These are phyloP conservation scores for Daldinia sp. DNA, from an alignment of 2,329 filamentous ascomycete species.

Conservation along the genomic window DNA sequence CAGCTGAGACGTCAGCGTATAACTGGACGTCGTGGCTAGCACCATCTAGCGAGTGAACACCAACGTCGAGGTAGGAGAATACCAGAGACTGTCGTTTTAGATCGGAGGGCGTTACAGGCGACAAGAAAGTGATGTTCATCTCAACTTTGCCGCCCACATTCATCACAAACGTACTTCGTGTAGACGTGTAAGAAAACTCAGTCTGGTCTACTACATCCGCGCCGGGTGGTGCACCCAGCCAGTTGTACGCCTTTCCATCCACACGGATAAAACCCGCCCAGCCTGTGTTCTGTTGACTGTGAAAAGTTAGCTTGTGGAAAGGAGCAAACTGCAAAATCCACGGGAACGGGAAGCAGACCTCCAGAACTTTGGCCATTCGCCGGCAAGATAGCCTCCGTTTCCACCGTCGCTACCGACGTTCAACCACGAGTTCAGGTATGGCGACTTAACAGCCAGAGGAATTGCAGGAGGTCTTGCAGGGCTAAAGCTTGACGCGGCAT, in stretches of 20 bases:
- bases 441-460: slow-evolving; percentile 79
- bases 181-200: slow-evolving; percentile 77
- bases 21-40: slow-evolving; percentile 73
- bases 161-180: slow-evolving; percentile 76
- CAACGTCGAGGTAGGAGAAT: slow-evolving; percentile 77
- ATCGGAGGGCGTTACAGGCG: slow-evolving; percentile 76
- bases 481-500: slow-evolving; percentile 66
- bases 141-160: slow-evolving; percentile 70
- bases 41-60: slow-evolving; percentile 72
- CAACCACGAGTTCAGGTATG: slow-evolving; percentile 80
- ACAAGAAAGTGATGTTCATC: slow-evolving; percentile 77
- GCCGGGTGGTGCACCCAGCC: slow-evolving; percentile 71
- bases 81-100: slow-evolving; percentile 74
- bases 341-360: slow-evolving; percentile 26
- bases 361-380: slow-evolving; percentile 67
- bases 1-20: slow-evolving; percentile 79
- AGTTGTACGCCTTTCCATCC: slow-evolving; percentile 72
- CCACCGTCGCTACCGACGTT: slow-evolving; percentile 70
- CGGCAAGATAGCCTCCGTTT: slow-evolving; percentile 75
- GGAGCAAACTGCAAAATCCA: not conserved
- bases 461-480: slow-evolving; percentile 75
- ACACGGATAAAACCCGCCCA: slow-evolving; percentile 79
- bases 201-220: slow-evolving; percentile 68
- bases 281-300: slow-evolving; percentile 66
- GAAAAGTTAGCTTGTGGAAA: slow-evolving; percentile 31